These are phyloP conservation scores for Neurospora sp. DNA, from an alignment of 495 filamentous ascomycete genomes.

Conservation along the genomic window DNA sequence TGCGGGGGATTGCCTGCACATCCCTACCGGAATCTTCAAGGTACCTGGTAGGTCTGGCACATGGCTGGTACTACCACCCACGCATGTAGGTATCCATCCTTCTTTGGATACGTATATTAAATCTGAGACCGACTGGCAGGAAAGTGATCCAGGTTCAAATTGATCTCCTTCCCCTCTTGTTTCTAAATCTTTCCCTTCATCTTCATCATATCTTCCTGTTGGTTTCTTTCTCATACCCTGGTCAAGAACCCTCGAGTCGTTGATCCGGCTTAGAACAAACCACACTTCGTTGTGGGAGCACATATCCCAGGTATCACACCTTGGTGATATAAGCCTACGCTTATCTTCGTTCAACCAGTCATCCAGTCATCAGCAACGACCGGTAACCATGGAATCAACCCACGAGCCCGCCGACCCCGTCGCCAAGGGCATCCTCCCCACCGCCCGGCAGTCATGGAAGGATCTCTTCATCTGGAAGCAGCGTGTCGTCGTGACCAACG, in stretches of 20 bases:
- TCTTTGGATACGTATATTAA: not conserved
- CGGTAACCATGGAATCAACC: slow-evolving; percentile 12
- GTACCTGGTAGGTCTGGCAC: not conserved
- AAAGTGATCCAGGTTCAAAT: not conserved
- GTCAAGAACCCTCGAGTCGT: too few relatives aligned
- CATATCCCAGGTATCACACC: not conserved
- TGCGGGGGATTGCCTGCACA: not conserved
- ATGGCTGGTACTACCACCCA: not conserved
- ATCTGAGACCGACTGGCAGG: not conserved
- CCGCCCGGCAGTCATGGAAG: slow-evolving; percentile 47
- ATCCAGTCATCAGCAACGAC: not conserved
- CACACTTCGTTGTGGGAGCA: not conserved
- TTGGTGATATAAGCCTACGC: not conserved
- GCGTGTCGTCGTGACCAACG: slow-evolving; percentile 51
- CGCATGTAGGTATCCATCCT: not conserved
- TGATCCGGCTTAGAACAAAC: not conserved
- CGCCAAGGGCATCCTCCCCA: slow-evolving; percentile 47
- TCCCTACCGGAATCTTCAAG: not conserved
- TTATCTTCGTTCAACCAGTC: not conserved
- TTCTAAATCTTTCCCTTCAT: too few relatives aligned
- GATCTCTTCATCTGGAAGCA: slow-evolving; percentile 62
- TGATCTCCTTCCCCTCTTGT: not conserved
- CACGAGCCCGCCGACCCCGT: slow-evolving; percentile 48
- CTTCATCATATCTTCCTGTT: too few relatives aligned
- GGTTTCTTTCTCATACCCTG: too few relatives aligned